These are phyloP conservation scores for Rhodotorula sp. DNA, from an alignment of 1,284 basidiomycete genomes.

Conservation along the genomic window DNA sequence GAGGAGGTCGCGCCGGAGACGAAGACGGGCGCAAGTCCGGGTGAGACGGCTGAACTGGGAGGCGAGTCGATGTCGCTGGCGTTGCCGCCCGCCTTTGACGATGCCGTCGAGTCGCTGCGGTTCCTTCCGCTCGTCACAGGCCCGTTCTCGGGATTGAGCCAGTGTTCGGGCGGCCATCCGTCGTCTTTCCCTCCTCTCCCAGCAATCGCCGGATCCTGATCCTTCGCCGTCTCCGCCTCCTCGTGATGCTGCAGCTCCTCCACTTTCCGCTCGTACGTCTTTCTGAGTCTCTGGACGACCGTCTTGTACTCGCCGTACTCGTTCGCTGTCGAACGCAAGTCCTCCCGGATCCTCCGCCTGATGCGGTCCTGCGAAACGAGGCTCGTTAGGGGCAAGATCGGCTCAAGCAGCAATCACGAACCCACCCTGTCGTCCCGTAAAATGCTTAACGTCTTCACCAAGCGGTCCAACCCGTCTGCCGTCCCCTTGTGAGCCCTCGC, in stretches of 20 bases:
- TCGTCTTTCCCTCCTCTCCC: not conserved
- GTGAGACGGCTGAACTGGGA: slow-evolving; percentile 1
- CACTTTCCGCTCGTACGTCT: slow-evolving; percentile 42
- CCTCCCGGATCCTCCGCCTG: slow-evolving; percentile 39
- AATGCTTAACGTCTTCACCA: slow-evolving; percentile 9
- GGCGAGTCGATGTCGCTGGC: slow-evolving; percentile 13
- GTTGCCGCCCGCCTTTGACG: slow-evolving; percentile 8
- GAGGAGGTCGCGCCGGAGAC: slow-evolving; percentile 34
- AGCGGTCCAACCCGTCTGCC: slow-evolving; percentile 12
- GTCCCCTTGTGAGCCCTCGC: slow-evolving; percentile 17
- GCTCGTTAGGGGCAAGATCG: no score
- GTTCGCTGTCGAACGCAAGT: slow-evolving; percentile 29
- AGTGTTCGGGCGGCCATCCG: slow-evolving; percentile 36
- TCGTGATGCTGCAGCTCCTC: slow-evolving; percentile 41
- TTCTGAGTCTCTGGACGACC: slow-evolving; percentile 28
- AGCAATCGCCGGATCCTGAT: not conserved
- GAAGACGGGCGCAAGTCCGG: slow-evolving; percentile 24
- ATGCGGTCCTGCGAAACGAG: slow-evolving; percentile 35
- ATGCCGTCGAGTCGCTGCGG: slow-evolving; percentile 23
- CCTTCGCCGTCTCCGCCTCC: slow-evolving; percentile 22
- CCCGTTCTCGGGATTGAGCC: not conserved
- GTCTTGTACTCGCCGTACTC: slow-evolving; percentile 41
- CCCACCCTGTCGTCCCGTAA: slow-evolving; percentile 36
- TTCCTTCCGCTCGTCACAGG: not conserved
- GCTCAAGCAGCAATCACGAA: no score